Evolutionary conservation across 225 moss, liverwort and hornwort species (phyloP).

Genomic region (Neckera pumila): DNA sequence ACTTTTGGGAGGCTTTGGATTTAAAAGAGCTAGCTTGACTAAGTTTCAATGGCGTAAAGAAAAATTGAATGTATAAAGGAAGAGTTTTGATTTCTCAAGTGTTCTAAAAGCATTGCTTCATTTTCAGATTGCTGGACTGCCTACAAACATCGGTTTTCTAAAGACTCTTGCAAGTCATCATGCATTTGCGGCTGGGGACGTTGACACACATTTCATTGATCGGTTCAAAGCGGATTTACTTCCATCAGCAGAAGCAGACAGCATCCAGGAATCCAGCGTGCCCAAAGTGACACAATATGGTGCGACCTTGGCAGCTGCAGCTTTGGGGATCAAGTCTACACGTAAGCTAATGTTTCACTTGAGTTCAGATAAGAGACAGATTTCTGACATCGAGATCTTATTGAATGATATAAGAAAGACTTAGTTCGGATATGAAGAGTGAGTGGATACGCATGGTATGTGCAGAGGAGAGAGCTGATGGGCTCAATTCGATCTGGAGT

Average conservation of each 20-base stretch:
- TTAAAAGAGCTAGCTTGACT: neutral
- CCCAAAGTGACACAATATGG: conserved; percentile 29
- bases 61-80: neutral
- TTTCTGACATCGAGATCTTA: neutral
- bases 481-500: conserved; percentile 41
- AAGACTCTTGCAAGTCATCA: conserved; percentile 75
- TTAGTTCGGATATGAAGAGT: neutral
- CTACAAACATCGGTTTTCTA: conserved; percentile 82
- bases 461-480: conserved; percentile 23
- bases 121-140: conserved; percentile 78
- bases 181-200: conserved; percentile 83
- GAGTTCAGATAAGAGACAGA: neutral
- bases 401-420: neutral
- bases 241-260: conserved; percentile 16
- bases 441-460: neutral
- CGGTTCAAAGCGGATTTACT: conserved; percentile 68
- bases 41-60: neutral
- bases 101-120: neutral
- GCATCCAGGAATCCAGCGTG: neutral
- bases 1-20: neutral
- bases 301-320: conserved; percentile 69
- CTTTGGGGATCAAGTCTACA: conserved; percentile 24
- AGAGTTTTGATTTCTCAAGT: neutral
- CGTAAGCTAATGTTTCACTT: conserved; percentile 9
- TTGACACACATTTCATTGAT: conserved; percentile 93